These are phyloP conservation scores for Chaetomium fimeti DNA, from an alignment of 495 filamentous ascomycete species.

Conservation along the genomic window DNA sequence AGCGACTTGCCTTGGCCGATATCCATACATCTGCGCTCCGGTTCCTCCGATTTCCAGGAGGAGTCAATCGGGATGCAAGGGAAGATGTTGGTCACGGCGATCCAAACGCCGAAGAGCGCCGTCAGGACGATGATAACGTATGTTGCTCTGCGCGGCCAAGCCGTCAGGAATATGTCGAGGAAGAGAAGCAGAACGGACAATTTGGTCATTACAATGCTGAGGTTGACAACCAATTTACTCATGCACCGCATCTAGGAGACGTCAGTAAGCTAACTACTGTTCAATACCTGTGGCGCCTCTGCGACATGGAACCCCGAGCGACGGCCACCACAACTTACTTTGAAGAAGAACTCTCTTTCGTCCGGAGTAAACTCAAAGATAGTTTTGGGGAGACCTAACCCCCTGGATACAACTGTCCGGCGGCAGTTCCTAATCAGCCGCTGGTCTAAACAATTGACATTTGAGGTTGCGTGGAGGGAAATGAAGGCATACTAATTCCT, in stretches of 20 bases:
- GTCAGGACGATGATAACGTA: constrained; percentile 19
- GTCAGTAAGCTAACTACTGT: not conserved
- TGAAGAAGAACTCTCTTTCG: not conserved
- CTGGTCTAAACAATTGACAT: not conserved
- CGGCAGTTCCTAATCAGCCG: not conserved
- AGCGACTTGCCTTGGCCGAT: not conserved
- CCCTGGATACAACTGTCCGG: not conserved
- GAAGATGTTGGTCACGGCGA: constrained; percentile 15
- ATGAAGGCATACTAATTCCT: not conserved
- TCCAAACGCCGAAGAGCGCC: constrained; percentile 19
- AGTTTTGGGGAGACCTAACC: not conserved
- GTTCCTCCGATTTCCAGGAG: constrained; percentile 13
- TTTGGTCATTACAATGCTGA: constrained; percentile 30
- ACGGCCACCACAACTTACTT: not conserved
- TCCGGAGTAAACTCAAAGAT: not conserved
- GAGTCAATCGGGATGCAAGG: constrained; percentile 20
- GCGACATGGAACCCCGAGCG: no score
- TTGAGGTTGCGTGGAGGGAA: not conserved
- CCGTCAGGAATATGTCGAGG: constrained; percentile 28
- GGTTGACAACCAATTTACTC: constrained; percentile 11
- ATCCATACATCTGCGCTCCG: constrained; percentile 13
- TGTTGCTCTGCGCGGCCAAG: constrained; percentile 15
- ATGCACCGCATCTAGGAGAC: not conserved
- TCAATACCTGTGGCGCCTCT: not conserved
- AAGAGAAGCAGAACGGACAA: constrained; percentile 33